Conservation (phyloP, 441 rosid genomes). For the Geranium incanum region DNA sequence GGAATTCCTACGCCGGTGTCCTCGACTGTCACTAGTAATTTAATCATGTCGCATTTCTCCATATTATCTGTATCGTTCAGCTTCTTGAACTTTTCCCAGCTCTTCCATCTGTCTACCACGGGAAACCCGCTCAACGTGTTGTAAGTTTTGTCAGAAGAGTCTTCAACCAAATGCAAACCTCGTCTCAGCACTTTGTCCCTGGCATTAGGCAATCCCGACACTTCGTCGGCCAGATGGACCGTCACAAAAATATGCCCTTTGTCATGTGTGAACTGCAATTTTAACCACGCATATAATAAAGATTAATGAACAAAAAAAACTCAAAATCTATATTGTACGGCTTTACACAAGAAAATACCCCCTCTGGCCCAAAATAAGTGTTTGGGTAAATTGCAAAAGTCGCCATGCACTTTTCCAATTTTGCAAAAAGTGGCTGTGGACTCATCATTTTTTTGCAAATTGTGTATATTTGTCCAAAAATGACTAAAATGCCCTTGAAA, state of each 20-base stretch:
- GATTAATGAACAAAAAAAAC: constrained; percentile 13
- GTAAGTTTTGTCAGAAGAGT: constrained; percentile 28
- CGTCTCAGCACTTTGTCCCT: constrained; percentile 52
- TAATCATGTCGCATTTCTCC: constrained; percentile 39
- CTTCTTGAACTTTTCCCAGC: constrained; percentile 67
- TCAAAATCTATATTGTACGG: neutral
- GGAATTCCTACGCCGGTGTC: constrained; percentile 94
- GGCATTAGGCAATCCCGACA: constrained; percentile 30
- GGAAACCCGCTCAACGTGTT: constrained; percentile 74
- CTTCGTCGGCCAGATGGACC: constrained; percentile 72
- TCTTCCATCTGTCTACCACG: constrained; percentile 71
- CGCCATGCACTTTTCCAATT: too few relatives aligned
- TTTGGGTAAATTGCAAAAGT: too few relatives aligned
- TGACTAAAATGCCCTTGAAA: too few relatives aligned
- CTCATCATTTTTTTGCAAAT: too few relatives aligned
- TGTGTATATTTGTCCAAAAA: too few relatives aligned
- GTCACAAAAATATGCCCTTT: constrained; percentile 86
- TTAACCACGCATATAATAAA: constrained; percentile 10
- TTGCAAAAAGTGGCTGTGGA: too few relatives aligned
- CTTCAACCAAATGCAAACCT: constrained; percentile 39
- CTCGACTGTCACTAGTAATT: constrained; percentile 74
- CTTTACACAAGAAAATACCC: neutral
- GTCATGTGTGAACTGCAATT: constrained; percentile 68
- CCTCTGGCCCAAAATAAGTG: constrained; percentile 1
- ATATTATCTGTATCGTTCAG: constrained; percentile 20